A percentile compares a stretch with the other conserved stretches of the same genome.
phyloP scores from a whole-genome alignment of 2,329 filamentous ascomycete genomes.

The Alternaria incomplexa region DNA sequence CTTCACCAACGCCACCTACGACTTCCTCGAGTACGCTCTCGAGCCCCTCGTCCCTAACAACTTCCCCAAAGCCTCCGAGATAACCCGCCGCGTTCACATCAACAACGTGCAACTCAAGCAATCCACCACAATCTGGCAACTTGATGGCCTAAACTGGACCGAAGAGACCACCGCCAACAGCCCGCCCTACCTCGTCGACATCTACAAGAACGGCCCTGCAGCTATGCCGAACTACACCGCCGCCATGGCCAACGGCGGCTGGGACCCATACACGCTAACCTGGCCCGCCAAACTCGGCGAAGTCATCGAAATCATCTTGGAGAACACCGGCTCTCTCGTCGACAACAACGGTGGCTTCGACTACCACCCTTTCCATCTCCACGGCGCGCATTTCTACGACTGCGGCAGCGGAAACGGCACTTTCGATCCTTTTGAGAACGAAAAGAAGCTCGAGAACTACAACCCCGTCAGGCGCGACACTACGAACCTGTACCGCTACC shows the following conservation, averaged over 20 bases:
- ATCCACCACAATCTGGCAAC: constrained; percentile 30
- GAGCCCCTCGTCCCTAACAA: constrained; percentile 41
- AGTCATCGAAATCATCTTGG: constrained; percentile 61
- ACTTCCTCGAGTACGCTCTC: constrained; percentile 49
- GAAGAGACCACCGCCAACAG: constrained; percentile 14
- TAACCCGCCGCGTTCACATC: constrained; percentile 44
- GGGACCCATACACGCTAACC: constrained; percentile 58
- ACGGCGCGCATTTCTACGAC: constrained; percentile 63
- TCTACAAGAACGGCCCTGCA: constrained; percentile 56
- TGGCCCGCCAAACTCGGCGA: constrained; percentile 64
- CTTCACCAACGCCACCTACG: constrained; percentile 41
- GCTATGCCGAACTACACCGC: constrained; percentile 60
- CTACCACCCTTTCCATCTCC: constrained; percentile 61
- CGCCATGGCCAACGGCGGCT: constrained; percentile 59
- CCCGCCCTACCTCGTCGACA: constrained; percentile 59
- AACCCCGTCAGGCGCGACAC: constrained; percentile 54
- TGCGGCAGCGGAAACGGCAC: constrained; percentile 61
- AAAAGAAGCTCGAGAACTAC: constrained; percentile 46
- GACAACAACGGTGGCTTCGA: constrained; percentile 32
- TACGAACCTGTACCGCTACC: constrained; percentile 64
- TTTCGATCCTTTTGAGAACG: constrained; percentile 59
- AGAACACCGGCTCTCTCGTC: constrained; percentile 40
- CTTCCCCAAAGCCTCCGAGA: constrained; percentile 42
- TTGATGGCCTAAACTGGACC: constrained; percentile 30
- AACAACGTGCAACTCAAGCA: constrained; percentile 28